A percentile compares a stretch with the other conserved stretches of the same genome.
Conservation (phyloP, 768 basidiomycete species). For the Artomyces pyxidatus region DNA sequence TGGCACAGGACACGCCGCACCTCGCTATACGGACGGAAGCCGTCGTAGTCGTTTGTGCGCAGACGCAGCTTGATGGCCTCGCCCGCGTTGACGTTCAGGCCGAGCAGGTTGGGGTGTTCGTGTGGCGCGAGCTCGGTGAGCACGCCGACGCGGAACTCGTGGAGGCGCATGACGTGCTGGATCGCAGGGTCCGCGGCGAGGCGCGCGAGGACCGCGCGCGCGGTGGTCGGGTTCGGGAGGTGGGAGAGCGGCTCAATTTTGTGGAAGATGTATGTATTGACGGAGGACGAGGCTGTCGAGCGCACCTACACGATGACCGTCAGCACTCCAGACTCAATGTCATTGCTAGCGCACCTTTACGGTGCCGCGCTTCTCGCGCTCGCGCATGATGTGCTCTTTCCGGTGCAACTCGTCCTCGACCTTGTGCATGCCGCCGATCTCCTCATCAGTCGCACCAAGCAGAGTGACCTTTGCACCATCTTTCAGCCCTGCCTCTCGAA, state of each 20-base stretch:
- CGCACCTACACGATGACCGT: constrained; percentile 48
- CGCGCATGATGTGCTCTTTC: constrained; percentile 49
- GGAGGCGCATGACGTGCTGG: constrained; percentile 59
- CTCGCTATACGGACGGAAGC: constrained; percentile 58
- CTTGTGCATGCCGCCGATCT: constrained; percentile 45
- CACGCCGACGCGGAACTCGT: constrained; percentile 58
- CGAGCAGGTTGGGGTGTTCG: constrained; percentile 60
- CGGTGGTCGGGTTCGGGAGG: constrained; percentile 54
- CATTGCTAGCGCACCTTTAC: constrained; percentile 50
- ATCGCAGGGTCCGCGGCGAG: constrained; percentile 69
- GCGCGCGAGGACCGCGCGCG: constrained; percentile 43
- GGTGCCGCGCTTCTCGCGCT: constrained; percentile 48
- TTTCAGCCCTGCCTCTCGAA: constrained; percentile 47
- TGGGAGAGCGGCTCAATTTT: constrained; percentile 51
- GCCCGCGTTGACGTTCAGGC: constrained; percentile 58
- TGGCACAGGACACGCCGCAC: constrained; percentile 66
- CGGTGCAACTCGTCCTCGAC: constrained; percentile 51
- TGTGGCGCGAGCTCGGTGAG: constrained; percentile 76
- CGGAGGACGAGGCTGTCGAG: constrained; percentile 38
- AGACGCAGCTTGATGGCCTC: constrained; percentile 59
- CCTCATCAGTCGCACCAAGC: constrained; percentile 55
- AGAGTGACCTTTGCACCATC: constrained; percentile 62
- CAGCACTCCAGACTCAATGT: no score
- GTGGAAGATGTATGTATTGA: constrained; percentile 51
- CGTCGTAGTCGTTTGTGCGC: constrained; percentile 64